Evolutionary conservation across 208 protist genomes (phyloP).

Genomic region (Leishmania mexicana): DNA sequence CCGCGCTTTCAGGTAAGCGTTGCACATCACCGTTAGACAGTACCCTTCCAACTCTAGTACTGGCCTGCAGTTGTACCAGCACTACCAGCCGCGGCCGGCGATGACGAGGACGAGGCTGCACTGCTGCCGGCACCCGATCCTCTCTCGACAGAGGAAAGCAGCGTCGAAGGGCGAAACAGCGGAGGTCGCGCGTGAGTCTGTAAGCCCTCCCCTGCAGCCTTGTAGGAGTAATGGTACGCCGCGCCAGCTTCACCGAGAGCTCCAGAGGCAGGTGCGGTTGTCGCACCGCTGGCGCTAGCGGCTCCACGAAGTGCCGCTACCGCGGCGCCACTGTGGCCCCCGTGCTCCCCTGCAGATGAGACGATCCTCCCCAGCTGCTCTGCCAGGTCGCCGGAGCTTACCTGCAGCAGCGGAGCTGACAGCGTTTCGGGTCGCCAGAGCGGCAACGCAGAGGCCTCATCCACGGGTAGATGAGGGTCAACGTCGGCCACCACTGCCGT

Average conservation of each 20-base stretch:
- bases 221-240: neutral
- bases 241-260: neutral
- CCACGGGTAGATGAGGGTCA: constrained; percentile 12
- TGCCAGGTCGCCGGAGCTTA: neutral
- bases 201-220: neutral
- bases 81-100: neutral
- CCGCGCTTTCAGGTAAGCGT: too few species aligned
- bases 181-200: constrained; percentile 4
- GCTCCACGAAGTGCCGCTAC: neutral
- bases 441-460: neutral
- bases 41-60: neutral
- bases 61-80: neutral
- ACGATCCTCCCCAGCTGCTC: constrained; percentile 11
- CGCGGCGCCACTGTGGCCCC: neutral
- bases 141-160: constrained; percentile 40
- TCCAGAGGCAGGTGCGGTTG: constrained; percentile 5
- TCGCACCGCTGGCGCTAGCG: neutral
- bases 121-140: constrained; percentile 14
- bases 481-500: neutral
- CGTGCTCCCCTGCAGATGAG: neutral
- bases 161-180: constrained; percentile 38
- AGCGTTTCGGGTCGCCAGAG: constrained; percentile 22
- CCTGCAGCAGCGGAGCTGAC: constrained; percentile 19
- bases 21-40: too few species aligned
- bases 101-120: constrained; percentile 9